Percentiles rank a stretch among this genome's conserved stretches.
These are phyloP conservation scores for Fusarium dlaminii DNA, from an alignment of 2,329 filamentous ascomycete genomes.

Conservation along the genomic window DNA sequence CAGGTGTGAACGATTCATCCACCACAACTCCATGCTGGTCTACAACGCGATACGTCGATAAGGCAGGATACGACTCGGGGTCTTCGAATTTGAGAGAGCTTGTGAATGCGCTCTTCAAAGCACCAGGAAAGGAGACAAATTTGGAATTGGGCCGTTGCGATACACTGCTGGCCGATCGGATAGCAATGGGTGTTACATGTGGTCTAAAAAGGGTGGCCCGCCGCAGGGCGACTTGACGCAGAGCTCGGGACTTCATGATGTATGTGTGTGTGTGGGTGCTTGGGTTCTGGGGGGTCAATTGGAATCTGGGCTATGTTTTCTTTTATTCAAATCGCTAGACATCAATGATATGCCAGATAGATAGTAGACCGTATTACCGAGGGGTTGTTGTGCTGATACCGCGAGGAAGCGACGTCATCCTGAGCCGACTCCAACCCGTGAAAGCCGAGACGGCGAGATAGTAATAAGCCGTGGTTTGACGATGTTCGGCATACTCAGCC, in stretches of 20 bases:
- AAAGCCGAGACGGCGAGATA: constrained; percentile 40
- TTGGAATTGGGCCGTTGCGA: constrained; percentile 66
- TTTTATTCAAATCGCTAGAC: constrained; percentile 14
- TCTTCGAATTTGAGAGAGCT: constrained; percentile 79
- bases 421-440: constrained; percentile 48
- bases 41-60: constrained; percentile 91
- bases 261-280: background rate
- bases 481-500: constrained; percentile 32
- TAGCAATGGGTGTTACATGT: constrained; percentile 31
- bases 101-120: constrained; percentile 93
- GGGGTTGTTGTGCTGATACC: constrained; percentile 31
- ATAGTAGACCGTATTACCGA: constrained; percentile 33
- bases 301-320: background rate
- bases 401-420: constrained; percentile 43
- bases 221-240: constrained; percentile 44
- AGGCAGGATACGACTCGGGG: constrained; percentile 75
- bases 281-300: background rate
- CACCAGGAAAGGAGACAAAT: constrained; percentile 85
- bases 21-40: constrained; percentile 88
- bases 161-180: constrained; percentile 58
- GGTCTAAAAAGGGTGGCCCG: constrained; percentile 39
- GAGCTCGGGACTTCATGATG: constrained; percentile 48
- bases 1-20: constrained; percentile 74
- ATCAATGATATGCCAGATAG: constrained; percentile 11
- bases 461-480: constrained; percentile 42